Percentiles rank a stretch among this genome's conserved stretches.
phyloP scores from a whole-genome alignment of 106 monocot genomes.

The Xerophyta viscosa region DNA sequence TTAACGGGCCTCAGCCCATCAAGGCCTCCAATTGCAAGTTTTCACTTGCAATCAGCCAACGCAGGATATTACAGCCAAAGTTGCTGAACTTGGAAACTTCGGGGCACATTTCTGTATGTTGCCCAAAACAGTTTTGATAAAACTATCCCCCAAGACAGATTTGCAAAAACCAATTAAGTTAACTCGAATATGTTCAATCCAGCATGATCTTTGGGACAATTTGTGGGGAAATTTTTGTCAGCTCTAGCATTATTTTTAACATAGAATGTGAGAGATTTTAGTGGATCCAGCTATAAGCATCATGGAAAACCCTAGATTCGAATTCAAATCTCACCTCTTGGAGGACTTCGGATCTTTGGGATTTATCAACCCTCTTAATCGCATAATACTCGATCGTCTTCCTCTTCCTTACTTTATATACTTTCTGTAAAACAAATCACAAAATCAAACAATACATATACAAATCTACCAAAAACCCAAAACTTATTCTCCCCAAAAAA shows the following conservation, averaged over 20 bases:
- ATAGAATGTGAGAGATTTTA: neutral
- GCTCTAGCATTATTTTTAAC: neutral
- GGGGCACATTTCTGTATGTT: too few relatives aligned
- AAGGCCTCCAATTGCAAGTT: too few relatives aligned
- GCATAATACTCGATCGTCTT: slow-evolving; percentile 95
- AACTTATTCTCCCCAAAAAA: neutral
- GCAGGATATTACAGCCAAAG: too few relatives aligned
- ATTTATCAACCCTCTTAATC: slow-evolving; percentile 97
- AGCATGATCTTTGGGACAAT: too few relatives aligned
- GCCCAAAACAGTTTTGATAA: too few relatives aligned
- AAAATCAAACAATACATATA: neutral
- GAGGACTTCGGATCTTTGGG: slow-evolving; percentile 81
- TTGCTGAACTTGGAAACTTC: too few relatives aligned
- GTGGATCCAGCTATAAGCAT: neutral
- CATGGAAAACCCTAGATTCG: neutral
- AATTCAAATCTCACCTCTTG: slow-evolving; percentile 53
- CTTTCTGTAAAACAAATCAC: slow-evolving; percentile 29
- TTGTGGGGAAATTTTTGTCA: too few relatives aligned
- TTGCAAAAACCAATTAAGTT: too few relatives aligned
- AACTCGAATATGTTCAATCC: too few relatives aligned
- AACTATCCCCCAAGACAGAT: too few relatives aligned
- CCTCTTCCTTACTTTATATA: slow-evolving; percentile 95
- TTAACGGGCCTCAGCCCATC: too few relatives aligned
- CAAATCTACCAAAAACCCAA: neutral
- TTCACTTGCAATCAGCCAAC: too few relatives aligned